A percentile compares a stretch with the other conserved stretches of the same genome.
phyloP scores from a whole-genome alignment of 495 filamentous ascomycete genomes.

The Pyronema omphalodes region DNA sequence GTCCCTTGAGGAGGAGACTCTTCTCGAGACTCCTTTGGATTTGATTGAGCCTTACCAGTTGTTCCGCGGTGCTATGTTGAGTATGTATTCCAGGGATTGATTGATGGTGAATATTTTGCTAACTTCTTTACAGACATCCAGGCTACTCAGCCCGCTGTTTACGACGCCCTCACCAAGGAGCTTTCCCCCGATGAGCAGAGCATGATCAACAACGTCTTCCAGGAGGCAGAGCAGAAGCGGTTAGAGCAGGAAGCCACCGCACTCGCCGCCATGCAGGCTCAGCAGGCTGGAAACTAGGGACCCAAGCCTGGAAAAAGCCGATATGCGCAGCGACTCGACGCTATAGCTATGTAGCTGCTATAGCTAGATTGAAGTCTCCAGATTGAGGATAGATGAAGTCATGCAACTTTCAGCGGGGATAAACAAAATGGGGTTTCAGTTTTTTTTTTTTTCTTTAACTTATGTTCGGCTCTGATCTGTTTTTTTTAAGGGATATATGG shows the following conservation, averaged over 20 bases:
- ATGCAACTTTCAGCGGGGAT: no score
- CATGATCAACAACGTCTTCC: slow-evolving; percentile 50
- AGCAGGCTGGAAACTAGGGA: no score
- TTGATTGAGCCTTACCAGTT: slow-evolving; percentile 82
- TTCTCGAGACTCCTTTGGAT: slow-evolving; percentile 86
- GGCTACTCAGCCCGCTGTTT: slow-evolving; percentile 78
- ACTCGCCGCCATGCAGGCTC: no score
- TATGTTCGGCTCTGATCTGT: no score
- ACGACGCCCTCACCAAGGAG: slow-evolving; percentile 57
- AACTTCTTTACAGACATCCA: slow-evolving; percentile 45
- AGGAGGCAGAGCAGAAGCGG: slow-evolving; percentile 26
- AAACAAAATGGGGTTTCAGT: no score
- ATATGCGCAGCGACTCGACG: no score
- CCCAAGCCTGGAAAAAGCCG: no score
- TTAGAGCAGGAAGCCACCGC: slow-evolving; percentile 14
- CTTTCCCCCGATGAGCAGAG: slow-evolving; percentile 65
- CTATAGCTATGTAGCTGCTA: no score
- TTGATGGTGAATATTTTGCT: slow-evolving; percentile 6
- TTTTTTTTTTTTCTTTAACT: no score
- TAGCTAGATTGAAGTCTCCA: no score
- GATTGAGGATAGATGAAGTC: no score
- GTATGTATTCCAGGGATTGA: slow-evolving; percentile 36
- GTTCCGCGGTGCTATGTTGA: slow-evolving; percentile 61
- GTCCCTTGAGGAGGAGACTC: slow-evolving; percentile 72
- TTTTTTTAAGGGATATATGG: no score